Evolutionary conservation across 495 filamentous ascomycete species (phyloP), one percentile per base, ranked within the genome.

Genomic region (Chaetomium cochliodes): DNA sequence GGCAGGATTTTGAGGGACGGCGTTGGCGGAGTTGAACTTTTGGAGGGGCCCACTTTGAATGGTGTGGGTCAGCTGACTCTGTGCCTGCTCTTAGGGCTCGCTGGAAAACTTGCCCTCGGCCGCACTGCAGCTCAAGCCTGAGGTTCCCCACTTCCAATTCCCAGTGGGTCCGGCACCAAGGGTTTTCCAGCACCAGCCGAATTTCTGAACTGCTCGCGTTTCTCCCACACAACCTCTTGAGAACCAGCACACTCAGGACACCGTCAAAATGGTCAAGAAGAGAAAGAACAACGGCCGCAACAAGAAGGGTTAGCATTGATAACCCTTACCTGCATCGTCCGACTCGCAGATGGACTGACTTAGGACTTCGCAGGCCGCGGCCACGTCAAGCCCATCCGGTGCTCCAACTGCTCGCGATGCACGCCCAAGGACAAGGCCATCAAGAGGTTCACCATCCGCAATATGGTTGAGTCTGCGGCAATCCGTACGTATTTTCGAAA

Each of bases 361-460:
- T 25, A 2, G 3, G 8, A 15, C 44, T 47, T 58, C 54, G 7
- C 65, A 75, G 73, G 74, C 79, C 91, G 94, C 79, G 94, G 94
- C 82, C 94, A 98, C 85, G 93, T 96, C 79, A 97, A 97, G 88
- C 94, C 94, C 69, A 96, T 99, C 82, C 90, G 94, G 75, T 99
- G 94, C 91, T 96, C 91, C 84, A 99, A 99, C 90, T 99, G 94
- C 89, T 96, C 92, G 77, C 88, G 94, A 86, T 99, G 94, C 89
- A 94, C 90, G 47, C 94, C 94, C 77, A 99, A 99, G 88, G 94
- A 99, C 78, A 99, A 99, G 89, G 96, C 94, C 73, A 98, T 99
- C 86, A 99, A 99, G 92, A 87, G 94, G 82, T 99, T 99, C 87
- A 99, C 94, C 80, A 98, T 99, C 88, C 89, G 94, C 80, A 98